Evolutionary conservation across 2,329 filamentous ascomycete genomes (phyloP), one percentile per base, ranked within the genome.

Genomic region (Talaromyces sp.): DNA sequence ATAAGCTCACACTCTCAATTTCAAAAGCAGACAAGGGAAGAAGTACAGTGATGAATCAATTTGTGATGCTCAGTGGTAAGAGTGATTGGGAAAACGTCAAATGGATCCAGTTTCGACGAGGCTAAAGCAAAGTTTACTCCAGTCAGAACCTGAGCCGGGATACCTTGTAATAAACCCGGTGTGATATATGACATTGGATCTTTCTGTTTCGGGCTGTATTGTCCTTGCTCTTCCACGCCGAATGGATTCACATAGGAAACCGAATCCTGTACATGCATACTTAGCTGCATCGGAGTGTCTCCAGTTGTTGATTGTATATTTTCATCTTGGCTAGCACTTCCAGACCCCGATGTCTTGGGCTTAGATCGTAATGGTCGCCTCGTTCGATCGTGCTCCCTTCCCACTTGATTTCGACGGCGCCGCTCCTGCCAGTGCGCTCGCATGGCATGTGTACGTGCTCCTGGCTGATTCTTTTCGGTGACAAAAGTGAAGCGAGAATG

Each of bases 401-500:
- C 32, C n/a, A 58, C 52, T 31, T 61, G 43, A 53, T 64, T 62
- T 26, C 54, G 60, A 13, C 54, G 62, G 17, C 68, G 68, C 29
- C 72, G 67, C 46, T 69, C 66, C 55, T 68, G 70, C 74, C 74
- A 76, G 58, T 75, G 70, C 58, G 71, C 71, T 3, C 70, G 64
- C 72, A 75, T 76, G 13, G 72, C 73, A 71, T 76, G 73, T 60
- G 71, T 76, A 29, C 72, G 69, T 24, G 67, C 64, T 52, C 63
- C 62, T 11, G 64, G 63, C 19, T 68, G 63, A 27, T 41, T 61
- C 11, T 63, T 59, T 21, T 61, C 64, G 11, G 59, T 51, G 31
- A 72, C 67, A 17, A 71, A 72, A 3, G 63, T 60, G 52, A 68
- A 70, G 17, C 41, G 58, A 26, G 58, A 35, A 50, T 50, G 43